A percentile compares a stretch with the other conserved stretches of the same genome.
Evolutionary conservation across 2,329 filamentous ascomycete genomes (phyloP).

Genomic region (Fusarium robinianum): DNA sequence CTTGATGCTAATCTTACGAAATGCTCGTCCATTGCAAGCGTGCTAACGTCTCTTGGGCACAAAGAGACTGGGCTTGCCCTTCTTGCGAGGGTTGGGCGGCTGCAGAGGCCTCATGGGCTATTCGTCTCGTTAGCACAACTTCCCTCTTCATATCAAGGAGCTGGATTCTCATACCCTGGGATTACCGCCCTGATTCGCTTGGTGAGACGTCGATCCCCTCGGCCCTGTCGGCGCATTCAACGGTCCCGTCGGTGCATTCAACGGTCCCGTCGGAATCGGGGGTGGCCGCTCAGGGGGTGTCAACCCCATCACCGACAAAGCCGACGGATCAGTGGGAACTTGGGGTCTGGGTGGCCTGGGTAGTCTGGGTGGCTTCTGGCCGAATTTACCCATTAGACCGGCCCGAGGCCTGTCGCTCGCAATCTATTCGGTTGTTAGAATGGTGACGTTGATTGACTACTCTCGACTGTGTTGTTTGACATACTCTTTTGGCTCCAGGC

Average conservation of each 20-base stretch:
- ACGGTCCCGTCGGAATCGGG: slow-evolving; percentile 24
- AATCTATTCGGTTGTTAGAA: slow-evolving; percentile 39
- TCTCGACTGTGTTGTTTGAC: slow-evolving; percentile 28
- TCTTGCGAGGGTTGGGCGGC: slow-evolving; percentile 43
- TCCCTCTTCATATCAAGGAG: not conserved
- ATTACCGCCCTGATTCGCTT: slow-evolving; percentile 19
- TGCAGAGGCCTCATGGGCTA: slow-evolving; percentile 27
- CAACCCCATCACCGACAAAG: slow-evolving; percentile 57
- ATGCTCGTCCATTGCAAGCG: not conserved
- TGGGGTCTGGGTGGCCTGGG: slow-evolving; percentile 41
- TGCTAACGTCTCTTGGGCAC: slow-evolving; percentile 46
- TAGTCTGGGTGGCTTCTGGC: slow-evolving; percentile 36
- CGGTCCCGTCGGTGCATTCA: slow-evolving; percentile 10
- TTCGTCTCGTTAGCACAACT: slow-evolving; percentile 23
- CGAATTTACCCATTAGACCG: slow-evolving; percentile 45
- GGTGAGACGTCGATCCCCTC: slow-evolving; percentile 27
- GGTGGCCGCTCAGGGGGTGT: slow-evolving; percentile 51
- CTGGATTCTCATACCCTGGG: slow-evolving; percentile 25
- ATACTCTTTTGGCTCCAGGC: slow-evolving; percentile 48
- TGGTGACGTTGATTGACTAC: not conserved
- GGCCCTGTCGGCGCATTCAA: slow-evolving; percentile 12
- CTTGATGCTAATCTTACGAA: slow-evolving; percentile 18
- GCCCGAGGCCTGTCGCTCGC: slow-evolving; percentile 39
- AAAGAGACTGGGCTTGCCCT: slow-evolving; percentile 50
- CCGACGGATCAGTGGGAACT: slow-evolving; percentile 57